Evolutionary conservation across 257 asterid genomes (phyloP), one percentile per base, ranked within the genome.

Genomic region (Voacanga thouarsii): DNA sequence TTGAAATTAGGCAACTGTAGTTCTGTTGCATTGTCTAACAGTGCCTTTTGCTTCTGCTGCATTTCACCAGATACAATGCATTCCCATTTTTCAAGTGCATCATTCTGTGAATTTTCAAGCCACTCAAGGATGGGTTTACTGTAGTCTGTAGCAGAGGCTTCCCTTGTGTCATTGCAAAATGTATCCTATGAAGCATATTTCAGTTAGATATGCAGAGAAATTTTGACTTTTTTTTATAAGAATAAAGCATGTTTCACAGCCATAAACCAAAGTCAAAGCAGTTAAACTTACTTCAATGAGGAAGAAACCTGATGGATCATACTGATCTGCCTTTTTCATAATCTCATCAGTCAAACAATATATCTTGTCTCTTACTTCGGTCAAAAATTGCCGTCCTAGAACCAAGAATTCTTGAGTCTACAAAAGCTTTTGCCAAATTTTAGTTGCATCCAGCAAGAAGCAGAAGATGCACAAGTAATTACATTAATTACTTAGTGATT

Each of bases 1-100:
- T 77, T 89, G 72, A 95, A 89, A 43, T 23, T 69, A 21, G 98
- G 99, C 86, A 95, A 72, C 49, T 71, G 83, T 45, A 85, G 83
- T 75, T 78, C 90, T 24, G 75, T 82, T 68, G 75, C 80, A 55
- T 79, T 82, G 66, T 89, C 94, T 72, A 90, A 75, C 79, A 88
- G 74, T 33, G 84, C 89, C 88, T 87, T 93, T 47, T 86, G 95
- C 89, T 91, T 90, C 88, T 87, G 89, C 69, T 84, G 94, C 75
- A 91, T 75, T 80, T 88, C 97, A 78, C 97, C 97, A 60, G 91
- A 80, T 30, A 84, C 72, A 68, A 92, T 86, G 83, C 70, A 87
- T 65, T 92, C 97, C 99, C 99, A 94, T 88, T 94, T 94, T 61
- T 87, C 96, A 73, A 81, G 86, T 55, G 96, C 97, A 18, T 92